Conservation (phyloP, 257 asterid species). For the Scutellaria galericulata region DNA sequence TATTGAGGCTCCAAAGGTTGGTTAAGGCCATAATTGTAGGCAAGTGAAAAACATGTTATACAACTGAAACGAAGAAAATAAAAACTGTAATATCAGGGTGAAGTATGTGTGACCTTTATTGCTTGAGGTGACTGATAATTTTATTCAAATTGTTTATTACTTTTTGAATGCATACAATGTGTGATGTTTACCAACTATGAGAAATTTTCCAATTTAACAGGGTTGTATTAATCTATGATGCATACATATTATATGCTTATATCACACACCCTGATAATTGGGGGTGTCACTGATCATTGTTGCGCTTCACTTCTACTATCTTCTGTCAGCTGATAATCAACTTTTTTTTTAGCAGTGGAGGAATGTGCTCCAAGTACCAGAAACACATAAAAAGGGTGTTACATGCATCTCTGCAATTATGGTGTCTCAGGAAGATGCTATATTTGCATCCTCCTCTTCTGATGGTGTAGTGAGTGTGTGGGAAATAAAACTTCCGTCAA, state of each 20-base stretch:
- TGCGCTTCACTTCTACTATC: slow-evolving; percentile 7
- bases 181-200: background rate
- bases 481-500: slow-evolving; percentile 66
- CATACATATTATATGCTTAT: background rate
- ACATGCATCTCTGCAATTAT: slow-evolving; percentile 80
- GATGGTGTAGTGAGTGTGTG: slow-evolving; percentile 82
- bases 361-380: slow-evolving; percentile 70
- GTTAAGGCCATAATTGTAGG: background rate
- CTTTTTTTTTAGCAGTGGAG: slow-evolving; percentile 67
- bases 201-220: background rate
- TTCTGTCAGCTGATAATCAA: slow-evolving; percentile 28
- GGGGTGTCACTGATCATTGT: slow-evolving; percentile 5
- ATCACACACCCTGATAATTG: background rate
- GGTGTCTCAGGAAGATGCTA: slow-evolving; percentile 64
- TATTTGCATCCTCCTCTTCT: slow-evolving; percentile 90
- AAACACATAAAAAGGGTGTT: slow-evolving; percentile 86
- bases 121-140: slow-evolving; percentile 4
- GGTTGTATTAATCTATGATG: background rate
- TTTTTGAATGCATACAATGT: background rate
- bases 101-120: background rate
- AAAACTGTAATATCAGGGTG: background rate
- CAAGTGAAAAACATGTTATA: background rate
- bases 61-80: background rate
- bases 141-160: background rate
- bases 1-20: background rate